Evolutionary conservation across 306 rosid species (phyloP).

Genomic region (Sindora glabra): DNA sequence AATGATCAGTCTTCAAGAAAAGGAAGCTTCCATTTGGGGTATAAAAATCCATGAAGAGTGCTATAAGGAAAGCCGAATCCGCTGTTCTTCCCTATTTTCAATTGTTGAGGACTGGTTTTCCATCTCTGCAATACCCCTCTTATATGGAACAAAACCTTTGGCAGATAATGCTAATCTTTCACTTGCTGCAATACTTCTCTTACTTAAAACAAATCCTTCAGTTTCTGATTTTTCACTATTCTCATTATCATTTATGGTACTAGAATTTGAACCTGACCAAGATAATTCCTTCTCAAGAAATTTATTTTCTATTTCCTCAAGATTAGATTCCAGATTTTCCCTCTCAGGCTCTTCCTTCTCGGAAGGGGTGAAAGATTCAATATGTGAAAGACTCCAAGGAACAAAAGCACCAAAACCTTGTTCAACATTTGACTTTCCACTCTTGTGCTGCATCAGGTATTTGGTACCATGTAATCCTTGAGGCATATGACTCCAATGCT

Average conservation of each 20-base stretch:
- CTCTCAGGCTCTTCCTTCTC: conserved; percentile 9
- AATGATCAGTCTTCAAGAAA: no score
- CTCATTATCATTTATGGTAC: conserved; percentile 29
- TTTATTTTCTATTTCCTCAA: no score
- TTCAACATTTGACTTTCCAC: conserved; percentile 17
- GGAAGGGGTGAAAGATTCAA: conserved; percentile 16
- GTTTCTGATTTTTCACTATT: conserved; percentile 25
- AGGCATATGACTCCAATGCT: conserved; percentile 8
- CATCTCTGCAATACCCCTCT: conserved; percentile 48
- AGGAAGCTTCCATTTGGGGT: no score
- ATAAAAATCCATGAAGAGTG: neutral
- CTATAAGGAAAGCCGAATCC: conserved; percentile 48
- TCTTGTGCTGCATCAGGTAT: conserved; percentile 22
- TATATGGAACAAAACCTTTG: conserved; percentile 71
- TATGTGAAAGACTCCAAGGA: conserved; percentile 28
- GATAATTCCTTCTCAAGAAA: conserved; percentile 40
- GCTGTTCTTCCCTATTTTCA: conserved; percentile 40
- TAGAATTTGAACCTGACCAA: conserved; percentile 37
- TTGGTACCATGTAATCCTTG: conserved; percentile 4
- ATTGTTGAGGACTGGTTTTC: conserved; percentile 10
- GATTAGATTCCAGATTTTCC: conserved; percentile 12
- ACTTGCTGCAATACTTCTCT: no score
- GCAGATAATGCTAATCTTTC: neutral
- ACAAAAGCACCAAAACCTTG: conserved; percentile 20
- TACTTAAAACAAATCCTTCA: neutral